A percentile compares a stretch with the other conserved stretches of the same genome.
phyloP scores from a whole-genome alignment of 2,329 filamentous ascomycete genomes.

The Dactylellina parvicollis region DNA sequence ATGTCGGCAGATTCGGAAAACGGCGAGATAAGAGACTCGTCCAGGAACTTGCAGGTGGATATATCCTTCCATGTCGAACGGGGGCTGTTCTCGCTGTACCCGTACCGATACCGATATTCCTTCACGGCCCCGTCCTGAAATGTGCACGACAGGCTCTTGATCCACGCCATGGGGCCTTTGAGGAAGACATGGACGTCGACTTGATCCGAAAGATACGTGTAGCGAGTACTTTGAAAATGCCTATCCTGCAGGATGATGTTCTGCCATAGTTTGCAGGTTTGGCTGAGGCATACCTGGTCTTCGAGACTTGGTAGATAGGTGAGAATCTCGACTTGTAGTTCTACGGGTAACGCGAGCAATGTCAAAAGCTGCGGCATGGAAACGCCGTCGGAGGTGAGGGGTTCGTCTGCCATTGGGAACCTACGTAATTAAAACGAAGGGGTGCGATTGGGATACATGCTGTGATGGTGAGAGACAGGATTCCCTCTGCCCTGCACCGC shows the following conservation, averaged over 20 bases:
- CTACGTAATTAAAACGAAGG: too few species aligned
- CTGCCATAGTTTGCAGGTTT: conserved; percentile 2
- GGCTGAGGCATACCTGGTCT: background rate
- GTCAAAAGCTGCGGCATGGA: background rate
- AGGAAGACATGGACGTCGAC: background rate
- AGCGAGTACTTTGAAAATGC: background rate
- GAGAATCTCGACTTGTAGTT: background rate
- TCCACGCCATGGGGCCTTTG: background rate
- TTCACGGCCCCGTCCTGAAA: background rate
- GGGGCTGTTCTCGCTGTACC: background rate
- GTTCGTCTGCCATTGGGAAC: too few species aligned
- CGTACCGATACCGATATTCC: background rate
- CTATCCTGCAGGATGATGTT: background rate
- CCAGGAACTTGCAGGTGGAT: background rate
- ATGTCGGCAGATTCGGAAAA: background rate
- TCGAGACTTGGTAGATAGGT: background rate
- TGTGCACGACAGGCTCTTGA: background rate
- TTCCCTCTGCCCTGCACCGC: too few species aligned
- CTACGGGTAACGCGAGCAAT: background rate
- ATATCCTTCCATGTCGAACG: background rate
- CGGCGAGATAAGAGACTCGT: conserved; percentile 2
- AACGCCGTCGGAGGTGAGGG: background rate
- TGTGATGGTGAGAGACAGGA: too few species aligned
- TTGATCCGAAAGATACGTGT: background rate
- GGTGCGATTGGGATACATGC: too few species aligned